Conservation (phyloP, 768 basidiomycete genomes). For the Hysterangium stoloniferum region DNA sequence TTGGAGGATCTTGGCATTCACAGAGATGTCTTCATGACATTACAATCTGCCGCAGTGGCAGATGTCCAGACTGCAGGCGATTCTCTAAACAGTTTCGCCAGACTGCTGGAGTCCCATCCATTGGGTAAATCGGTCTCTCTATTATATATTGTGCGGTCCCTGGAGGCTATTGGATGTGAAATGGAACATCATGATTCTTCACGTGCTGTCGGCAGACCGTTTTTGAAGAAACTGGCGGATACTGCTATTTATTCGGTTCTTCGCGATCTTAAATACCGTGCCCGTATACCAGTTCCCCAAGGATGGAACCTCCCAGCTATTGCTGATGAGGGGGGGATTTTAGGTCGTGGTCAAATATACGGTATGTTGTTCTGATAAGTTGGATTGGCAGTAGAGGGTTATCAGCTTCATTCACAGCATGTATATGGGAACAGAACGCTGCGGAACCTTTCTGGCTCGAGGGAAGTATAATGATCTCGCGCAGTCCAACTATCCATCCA, state of each 20-base stretch:
- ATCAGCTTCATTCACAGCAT: conserved; percentile 33
- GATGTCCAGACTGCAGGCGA: conserved; percentile 53
- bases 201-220: conserved; percentile 21
- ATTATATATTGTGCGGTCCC: conserved; percentile 35
- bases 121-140: conserved; percentile 44
- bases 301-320: conserved; percentile 71
- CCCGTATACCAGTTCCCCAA: conserved; percentile 62
- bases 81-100: conserved; percentile 39
- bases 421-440: conserved; percentile 46
- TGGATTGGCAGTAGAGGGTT: background rate
- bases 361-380: conserved; percentile 33
- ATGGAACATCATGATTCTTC: conserved; percentile 25
- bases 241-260: conserved; percentile 58
- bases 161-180: conserved; percentile 42
- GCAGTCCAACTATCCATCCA: conserved; percentile 69
- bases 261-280: conserved; percentile 67
- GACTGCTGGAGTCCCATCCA: conserved; percentile 40
- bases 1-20: conserved; percentile 69
- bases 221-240: conserved; percentile 49
- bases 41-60: conserved; percentile 55
- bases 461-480: conserved; percentile 55
- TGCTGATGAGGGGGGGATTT: conserved; percentile 65
- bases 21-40: conserved; percentile 45
- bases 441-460: conserved; percentile 45
- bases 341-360: conserved; percentile 55